Evolutionary conservation across 2,329 filamentous ascomycete genomes (phyloP).

Genomic region (Fusarium newnesense): DNA sequence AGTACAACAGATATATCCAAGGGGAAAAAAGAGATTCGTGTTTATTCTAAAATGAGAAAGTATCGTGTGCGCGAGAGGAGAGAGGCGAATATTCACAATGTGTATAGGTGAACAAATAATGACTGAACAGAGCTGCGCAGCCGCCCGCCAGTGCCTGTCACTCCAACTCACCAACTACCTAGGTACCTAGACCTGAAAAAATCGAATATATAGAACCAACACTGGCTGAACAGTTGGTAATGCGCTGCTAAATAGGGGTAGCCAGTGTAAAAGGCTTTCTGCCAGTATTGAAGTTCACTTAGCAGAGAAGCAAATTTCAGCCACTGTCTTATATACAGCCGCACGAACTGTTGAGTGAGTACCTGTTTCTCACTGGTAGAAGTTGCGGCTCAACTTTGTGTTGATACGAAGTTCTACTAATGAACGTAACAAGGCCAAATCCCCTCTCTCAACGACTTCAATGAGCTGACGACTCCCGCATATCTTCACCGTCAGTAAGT

Average conservation of each 20-base stretch:
- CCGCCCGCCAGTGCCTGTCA: constrained; percentile 11
- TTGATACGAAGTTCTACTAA: neutral
- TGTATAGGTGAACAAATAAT: neutral
- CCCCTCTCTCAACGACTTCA: neutral
- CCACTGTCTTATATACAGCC: neutral
- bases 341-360: neutral
- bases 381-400: neutral
- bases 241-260: neutral
- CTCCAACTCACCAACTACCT: neutral
- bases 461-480: constrained; percentile 18
- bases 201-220: neutral
- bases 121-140: neutral
- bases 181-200: neutral
- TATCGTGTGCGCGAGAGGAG: neutral
- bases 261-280: neutral
- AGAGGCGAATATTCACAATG: neutral
- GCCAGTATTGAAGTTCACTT: neutral
- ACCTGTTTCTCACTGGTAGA: neutral
- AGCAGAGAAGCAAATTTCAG: neutral
- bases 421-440: neutral
- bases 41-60: neutral
- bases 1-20: neutral
- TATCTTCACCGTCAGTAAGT: constrained; percentile 14
- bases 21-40: neutral
- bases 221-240: neutral